Conservation (phyloP, 75 land plant species). For the Pinus tabuliformis region DNA sequence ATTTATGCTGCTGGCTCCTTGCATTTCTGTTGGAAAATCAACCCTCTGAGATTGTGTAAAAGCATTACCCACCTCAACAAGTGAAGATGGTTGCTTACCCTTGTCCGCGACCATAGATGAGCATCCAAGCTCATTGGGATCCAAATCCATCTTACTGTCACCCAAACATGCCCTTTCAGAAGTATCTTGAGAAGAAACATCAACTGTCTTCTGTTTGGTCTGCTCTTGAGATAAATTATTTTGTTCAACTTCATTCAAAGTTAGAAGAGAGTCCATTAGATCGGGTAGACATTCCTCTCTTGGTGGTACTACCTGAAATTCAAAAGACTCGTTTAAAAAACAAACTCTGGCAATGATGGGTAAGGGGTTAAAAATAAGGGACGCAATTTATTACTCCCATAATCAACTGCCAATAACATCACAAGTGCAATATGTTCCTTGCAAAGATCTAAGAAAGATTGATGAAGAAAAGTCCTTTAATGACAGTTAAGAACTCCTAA, state of each 20-base stretch:
- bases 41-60: neutral
- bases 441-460: neutral
- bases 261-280: conserved; percentile 1
- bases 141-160: conserved; percentile 1
- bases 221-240: neutral
- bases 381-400: neutral
- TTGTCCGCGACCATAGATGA: neutral
- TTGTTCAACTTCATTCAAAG: conserved; percentile 1
- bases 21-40: conserved; percentile 5
- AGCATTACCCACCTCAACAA: neutral
- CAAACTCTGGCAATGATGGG: neutral
- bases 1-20: conserved; percentile 1
- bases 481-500: neutral
- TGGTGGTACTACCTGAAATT: neutral
- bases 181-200: neutral
- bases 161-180: neutral
- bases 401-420: neutral
- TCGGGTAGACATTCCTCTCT: neutral
- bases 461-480: neutral
- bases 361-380: neutral
- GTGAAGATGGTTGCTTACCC: neutral
- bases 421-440: neutral
- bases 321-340: neutral
- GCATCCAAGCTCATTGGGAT: neutral
- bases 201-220: neutral